Evolutionary conservation across 169 alveolate genomes (phyloP).

Genomic region (Toxoplasma gondii): DNA sequence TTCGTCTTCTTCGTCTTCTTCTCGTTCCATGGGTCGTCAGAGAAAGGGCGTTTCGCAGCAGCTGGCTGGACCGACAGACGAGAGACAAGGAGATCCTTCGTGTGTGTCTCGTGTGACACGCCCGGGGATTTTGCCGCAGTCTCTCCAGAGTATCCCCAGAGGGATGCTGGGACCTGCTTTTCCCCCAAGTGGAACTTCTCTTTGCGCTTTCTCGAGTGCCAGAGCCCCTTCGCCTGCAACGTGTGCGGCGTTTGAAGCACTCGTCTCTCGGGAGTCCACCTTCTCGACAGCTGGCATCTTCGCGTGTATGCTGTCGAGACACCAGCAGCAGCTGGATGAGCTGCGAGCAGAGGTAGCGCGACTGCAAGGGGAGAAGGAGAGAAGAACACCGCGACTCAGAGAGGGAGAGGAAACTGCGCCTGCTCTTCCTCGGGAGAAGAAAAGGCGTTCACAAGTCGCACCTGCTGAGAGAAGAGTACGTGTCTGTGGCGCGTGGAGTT

Average conservation of each 20-base stretch:
- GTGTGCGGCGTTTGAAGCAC: neutral
- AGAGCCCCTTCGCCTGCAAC: neutral
- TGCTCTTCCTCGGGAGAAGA: neutral
- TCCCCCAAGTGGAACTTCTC: too few relatives aligned
- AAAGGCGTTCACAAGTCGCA: neutral
- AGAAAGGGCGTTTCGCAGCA: too few relatives aligned
- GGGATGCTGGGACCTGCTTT: too few relatives aligned
- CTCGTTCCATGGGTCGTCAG: too few relatives aligned
- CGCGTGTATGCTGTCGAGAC: neutral
- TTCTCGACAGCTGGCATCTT: neutral
- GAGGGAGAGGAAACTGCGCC: neutral
- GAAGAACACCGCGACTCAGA: neutral
- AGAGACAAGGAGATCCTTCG: neutral
- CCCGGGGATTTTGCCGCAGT: too few relatives aligned
- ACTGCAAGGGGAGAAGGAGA: neutral
- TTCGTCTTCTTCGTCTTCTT: neutral
- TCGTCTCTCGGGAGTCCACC: neutral
- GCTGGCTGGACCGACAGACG: neutral
- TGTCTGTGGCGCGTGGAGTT: neutral
- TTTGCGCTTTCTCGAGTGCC: too few relatives aligned
- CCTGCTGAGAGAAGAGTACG: neutral
- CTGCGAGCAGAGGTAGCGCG: neutral
- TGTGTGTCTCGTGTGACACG: neutral
- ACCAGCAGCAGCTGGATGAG: conserved; percentile 7
- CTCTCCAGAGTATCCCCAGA: too few relatives aligned